phyloP scores from a whole-genome alignment of 805 yeast genomes.

The Teunomyces aglyptinius region DNA sequence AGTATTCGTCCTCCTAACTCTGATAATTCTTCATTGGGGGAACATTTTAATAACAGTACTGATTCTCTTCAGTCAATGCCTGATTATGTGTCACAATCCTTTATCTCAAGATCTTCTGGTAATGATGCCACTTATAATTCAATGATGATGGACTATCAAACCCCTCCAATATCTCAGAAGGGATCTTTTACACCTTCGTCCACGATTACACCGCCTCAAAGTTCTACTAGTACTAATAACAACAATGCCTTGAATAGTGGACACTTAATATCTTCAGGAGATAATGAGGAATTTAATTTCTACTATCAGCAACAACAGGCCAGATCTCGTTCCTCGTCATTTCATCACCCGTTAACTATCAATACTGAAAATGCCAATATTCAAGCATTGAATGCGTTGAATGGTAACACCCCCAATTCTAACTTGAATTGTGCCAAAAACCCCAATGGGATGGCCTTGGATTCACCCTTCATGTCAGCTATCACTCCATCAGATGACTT shows the following conservation, averaged over 20 bases:
- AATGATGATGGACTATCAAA: conserved; percentile 42
- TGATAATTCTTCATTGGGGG: conserved; percentile 8
- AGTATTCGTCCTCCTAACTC: conserved; percentile 25
- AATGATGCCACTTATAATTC: conserved; percentile 24
- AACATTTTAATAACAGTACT: conserved; percentile 27
- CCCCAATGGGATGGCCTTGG: conserved; percentile 22
- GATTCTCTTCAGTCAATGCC: conserved; percentile 45
- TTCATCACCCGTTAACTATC: conserved; percentile 36
- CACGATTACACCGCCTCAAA: conserved; percentile 12
- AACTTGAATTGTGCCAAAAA: background rate
- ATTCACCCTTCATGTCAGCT: conserved; percentile 44
- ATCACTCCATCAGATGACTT: conserved; percentile 36
- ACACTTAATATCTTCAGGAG: conserved; percentile 12
- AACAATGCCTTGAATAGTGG: conserved; percentile 8
- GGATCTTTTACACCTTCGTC: conserved; percentile 21
- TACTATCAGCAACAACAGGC: conserved; percentile 15
- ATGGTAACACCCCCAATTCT: conserved; percentile 13
- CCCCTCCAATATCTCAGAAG: conserved; percentile 37
- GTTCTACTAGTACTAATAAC: conserved; percentile 5
- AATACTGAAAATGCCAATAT: conserved; percentile 35
- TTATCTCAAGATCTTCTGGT: conserved; percentile 31
- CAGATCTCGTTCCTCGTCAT: conserved; percentile 21
- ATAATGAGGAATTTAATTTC: conserved; percentile 33
- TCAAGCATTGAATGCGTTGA: conserved; percentile 23
- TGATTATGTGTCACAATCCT: conserved; percentile 43